phyloP scores from a whole-genome alignment of 352 stramenopile genomes.

The Porosira glacialis region DNA sequence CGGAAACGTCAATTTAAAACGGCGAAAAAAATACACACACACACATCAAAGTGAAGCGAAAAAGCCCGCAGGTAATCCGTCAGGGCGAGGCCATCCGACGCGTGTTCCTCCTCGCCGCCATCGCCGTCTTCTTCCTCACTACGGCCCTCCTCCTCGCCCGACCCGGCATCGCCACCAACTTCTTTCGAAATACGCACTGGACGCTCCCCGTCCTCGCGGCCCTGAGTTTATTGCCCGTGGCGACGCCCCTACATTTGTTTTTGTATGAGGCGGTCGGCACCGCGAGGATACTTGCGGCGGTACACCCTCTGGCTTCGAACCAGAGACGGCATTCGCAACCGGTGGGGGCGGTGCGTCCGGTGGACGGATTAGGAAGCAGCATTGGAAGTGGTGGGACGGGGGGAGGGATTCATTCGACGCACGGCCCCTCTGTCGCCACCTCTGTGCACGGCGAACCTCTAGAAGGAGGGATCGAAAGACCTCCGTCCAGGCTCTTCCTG shows the following conservation, averaged over 20 bases:
- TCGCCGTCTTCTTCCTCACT: constrained; percentile 51
- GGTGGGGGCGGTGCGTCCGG: too few species aligned
- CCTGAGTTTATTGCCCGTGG: constrained; percentile 56
- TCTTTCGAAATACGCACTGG: constrained; percentile 46
- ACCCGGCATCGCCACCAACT: constrained; percentile 13
- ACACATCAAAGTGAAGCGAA: too few species aligned
- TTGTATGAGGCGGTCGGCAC: constrained; percentile 68
- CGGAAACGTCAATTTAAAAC: too few species aligned
- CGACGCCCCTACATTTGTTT: constrained; percentile 61
- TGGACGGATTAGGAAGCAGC: too few species aligned
- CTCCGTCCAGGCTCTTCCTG: too few species aligned
- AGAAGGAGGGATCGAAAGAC: too few species aligned
- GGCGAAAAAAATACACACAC: too few species aligned
- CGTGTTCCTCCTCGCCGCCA: constrained; percentile 33
- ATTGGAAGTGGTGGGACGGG: too few species aligned
- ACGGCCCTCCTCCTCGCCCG: constrained; percentile 51
- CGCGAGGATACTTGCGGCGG: constrained; percentile 63
- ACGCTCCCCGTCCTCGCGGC: constrained; percentile 64
- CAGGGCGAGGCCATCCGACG: constrained; percentile 53
- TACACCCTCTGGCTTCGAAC: constrained; percentile 58
- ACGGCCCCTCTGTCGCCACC: background rate
- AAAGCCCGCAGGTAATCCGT: constrained; percentile 55
- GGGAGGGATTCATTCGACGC: background rate
- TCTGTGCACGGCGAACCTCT: too few species aligned
- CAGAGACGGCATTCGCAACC: constrained; percentile 10